Evolutionary conservation across 495 filamentous ascomycete genomes (phyloP), one percentile per base, ranked within the genome.

Genomic region (Peziza echinospora): DNA sequence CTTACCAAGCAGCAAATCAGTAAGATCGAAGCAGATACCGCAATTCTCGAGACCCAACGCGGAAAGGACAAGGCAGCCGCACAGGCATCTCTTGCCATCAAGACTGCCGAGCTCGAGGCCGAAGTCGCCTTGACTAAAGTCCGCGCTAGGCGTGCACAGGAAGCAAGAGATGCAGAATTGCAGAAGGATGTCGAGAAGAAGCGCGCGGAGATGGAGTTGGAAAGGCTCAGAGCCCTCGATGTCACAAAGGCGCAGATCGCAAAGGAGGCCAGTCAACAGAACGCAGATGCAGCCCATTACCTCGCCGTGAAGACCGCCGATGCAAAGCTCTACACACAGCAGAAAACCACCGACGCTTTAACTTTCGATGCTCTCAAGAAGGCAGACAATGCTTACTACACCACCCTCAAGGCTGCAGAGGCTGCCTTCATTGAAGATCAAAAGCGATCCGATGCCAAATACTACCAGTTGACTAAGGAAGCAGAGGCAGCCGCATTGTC

Each of bases 21-120:
- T 46, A 84, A 81, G 63, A 86, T 89, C 54, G 71, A 84, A 53
- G 81, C 80, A 47, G 73, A 78, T 44, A 84, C 80, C 21, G 81
- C 82, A 1, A 81, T 85, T 4, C 71, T 78, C 44, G 82, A 86
- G 64, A 86, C 82, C 4, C 71, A 84, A 54, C 77, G 82, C 47
- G 82, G 84, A 52, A 73, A 76, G 42, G 80, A 86, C 64, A 80
- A 80, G 47, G 81, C 80, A 7, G 61, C 69, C 19, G 82, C 82
- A 42, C 82, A 86, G 59, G 78, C 80, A 40, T 72, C 75, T 26
- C 71, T 85, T 24, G 68, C 70, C 19, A 78, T 73, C 23, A 70
- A 73, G 43, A 77, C 83, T 62, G 77, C 78, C 1, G 70, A 73
- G 49, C 75, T 84, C 48, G 70, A 74, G 52, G 68, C 75, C 42